phyloP scores from a whole-genome alignment of 768 basidiomycete genomes.

The Leccinum arenicola region DNA sequence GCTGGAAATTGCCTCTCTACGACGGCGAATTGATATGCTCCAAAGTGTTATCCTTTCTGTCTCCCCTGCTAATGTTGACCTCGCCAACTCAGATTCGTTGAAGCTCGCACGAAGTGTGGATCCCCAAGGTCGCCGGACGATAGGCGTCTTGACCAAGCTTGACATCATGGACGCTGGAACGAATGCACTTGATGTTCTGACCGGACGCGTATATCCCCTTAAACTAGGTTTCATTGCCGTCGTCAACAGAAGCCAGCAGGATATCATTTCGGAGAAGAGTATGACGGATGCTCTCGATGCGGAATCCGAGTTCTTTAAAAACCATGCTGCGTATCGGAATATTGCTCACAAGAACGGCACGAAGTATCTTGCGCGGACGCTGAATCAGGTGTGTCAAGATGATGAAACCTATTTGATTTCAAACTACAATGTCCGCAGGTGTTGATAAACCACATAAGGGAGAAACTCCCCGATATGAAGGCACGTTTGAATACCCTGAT shows the following conservation, averaged over 20 bases:
- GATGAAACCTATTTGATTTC: neutral
- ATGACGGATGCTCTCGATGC: constrained; percentile 82
- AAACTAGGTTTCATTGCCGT: constrained; percentile 98
- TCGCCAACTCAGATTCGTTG: constrained; percentile 97
- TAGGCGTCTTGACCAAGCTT: constrained; percentile 94
- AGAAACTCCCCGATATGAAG: constrained; percentile 99
- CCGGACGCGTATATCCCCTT: constrained; percentile 95
- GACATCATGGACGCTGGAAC: constrained; percentile 99
- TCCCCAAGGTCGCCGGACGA: constrained; percentile 92
- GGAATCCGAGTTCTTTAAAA: constrained; percentile 89
- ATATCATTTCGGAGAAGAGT: constrained; percentile 85
- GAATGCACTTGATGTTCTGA: constrained; percentile 93
- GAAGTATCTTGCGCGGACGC: constrained; percentile 85
- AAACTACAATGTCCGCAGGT: constrained; percentile 51
- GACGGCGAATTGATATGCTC: constrained; percentile 6
- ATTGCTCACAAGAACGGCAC: constrained; percentile 99
- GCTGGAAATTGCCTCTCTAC: constrained; percentile 15
- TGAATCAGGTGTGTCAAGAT: constrained; percentile 73
- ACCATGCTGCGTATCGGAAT: constrained; percentile 89
- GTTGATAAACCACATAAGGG: constrained; percentile 94
- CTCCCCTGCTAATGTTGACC: constrained; percentile 96
- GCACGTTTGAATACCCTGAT: constrained; percentile 95
- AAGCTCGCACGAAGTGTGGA: constrained; percentile 96
- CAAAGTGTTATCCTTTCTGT: constrained; percentile 92
- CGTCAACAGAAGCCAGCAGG: constrained; percentile 96